Percentiles rank a stretch among this genome's conserved stretches.
Evolutionary conservation across 192 early-diverging fungal genomes (phyloP).

Genomic region (Borealophlyctis nickersoniae): DNA sequence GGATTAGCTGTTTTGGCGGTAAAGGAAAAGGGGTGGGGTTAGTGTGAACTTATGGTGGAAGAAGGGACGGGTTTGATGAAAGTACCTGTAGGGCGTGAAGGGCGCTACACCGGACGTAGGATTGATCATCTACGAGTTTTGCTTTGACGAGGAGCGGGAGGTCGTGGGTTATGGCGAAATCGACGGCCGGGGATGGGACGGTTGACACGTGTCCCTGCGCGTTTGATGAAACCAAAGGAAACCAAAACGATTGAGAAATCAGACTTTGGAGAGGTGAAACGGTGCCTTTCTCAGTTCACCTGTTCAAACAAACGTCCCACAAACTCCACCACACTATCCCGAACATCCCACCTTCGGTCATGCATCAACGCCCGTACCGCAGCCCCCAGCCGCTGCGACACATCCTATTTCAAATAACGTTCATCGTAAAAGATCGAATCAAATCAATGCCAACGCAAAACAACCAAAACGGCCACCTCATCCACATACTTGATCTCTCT

Average conservation of each 20-base stretch:
- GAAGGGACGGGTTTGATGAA: neutral
- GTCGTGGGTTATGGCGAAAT: conserved; percentile 9
- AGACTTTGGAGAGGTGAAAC: too few relatives aligned
- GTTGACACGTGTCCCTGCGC: neutral
- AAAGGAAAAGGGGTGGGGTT: too few relatives aligned
- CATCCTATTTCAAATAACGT: too few relatives aligned
- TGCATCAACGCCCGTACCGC: too few relatives aligned
- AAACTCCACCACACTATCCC: conserved; percentile 11
- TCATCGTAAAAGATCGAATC: too few relatives aligned
- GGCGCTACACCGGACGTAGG: conserved; percentile 15
- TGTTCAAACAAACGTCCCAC: conserved; percentile 8
- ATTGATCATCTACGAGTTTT: neutral
- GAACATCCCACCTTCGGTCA: conserved; percentile 22
- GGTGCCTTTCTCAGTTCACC: too few relatives aligned
- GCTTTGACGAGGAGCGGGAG: neutral
- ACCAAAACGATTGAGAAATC: too few relatives aligned
- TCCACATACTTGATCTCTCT: too few relatives aligned
- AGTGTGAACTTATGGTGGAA: neutral
- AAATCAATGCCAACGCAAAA: too few relatives aligned
- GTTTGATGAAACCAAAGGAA: neutral
- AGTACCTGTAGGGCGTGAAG: conserved; percentile 3
- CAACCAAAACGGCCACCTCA: too few relatives aligned
- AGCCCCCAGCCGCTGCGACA: too few relatives aligned
- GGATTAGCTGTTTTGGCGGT: neutral
- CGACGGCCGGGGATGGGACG: neutral